These are phyloP conservation scores for Geotrichum europaeum DNA, from an alignment of 1,139 yeast species.

Conservation along the genomic window DNA sequence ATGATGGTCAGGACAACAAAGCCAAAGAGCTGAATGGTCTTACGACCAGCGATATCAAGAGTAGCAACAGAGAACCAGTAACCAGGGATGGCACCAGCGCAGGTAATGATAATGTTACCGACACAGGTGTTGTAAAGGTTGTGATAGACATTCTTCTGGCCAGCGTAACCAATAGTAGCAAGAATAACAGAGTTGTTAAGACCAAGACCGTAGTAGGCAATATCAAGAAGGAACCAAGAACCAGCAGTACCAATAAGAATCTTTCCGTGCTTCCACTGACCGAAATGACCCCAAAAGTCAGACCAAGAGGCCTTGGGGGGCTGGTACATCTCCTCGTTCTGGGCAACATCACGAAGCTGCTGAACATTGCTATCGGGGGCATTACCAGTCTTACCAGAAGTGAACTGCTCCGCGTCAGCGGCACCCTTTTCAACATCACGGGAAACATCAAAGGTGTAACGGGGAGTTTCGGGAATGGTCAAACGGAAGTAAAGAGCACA, in stretches of 20 bases:
- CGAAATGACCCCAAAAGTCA: slow-evolving; percentile 51
- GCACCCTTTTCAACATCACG: slow-evolving; percentile 62
- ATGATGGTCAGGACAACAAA: slow-evolving; percentile 52
- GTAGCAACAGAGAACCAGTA: slow-evolving; percentile 57
- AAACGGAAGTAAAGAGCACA: slow-evolving; percentile 81
- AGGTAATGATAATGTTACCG: slow-evolving; percentile 51
- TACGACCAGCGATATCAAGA: slow-evolving; percentile 56
- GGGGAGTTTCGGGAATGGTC: slow-evolving; percentile 90
- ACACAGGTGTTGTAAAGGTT: slow-evolving; percentile 52
- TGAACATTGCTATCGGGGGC: slow-evolving; percentile 37
- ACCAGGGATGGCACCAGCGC: slow-evolving; percentile 63
- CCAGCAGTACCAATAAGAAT: slow-evolving; percentile 89
- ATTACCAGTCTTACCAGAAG: slow-evolving; percentile 43
- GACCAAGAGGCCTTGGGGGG: slow-evolving; percentile 45
- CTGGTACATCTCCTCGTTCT: slow-evolving; percentile 32
- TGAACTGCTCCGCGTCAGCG: slow-evolving; percentile 47
- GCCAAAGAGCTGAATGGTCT: slow-evolving; percentile 53
- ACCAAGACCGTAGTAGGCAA: slow-evolving; percentile 87
- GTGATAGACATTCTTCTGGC: slow-evolving; percentile 57
- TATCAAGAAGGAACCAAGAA: slow-evolving; percentile 93
- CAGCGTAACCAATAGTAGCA: slow-evolving; percentile 77
- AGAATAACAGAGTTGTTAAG: slow-evolving; percentile 79
- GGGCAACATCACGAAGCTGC: slow-evolving; percentile 13
- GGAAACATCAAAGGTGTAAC: slow-evolving; percentile 70
- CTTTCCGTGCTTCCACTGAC: slow-evolving; percentile 81